Evolutionary conservation across 495 filamentous ascomycete species (phyloP), one percentile per base, ranked within the genome.

Genomic region (Penicillium coprophilum): DNA sequence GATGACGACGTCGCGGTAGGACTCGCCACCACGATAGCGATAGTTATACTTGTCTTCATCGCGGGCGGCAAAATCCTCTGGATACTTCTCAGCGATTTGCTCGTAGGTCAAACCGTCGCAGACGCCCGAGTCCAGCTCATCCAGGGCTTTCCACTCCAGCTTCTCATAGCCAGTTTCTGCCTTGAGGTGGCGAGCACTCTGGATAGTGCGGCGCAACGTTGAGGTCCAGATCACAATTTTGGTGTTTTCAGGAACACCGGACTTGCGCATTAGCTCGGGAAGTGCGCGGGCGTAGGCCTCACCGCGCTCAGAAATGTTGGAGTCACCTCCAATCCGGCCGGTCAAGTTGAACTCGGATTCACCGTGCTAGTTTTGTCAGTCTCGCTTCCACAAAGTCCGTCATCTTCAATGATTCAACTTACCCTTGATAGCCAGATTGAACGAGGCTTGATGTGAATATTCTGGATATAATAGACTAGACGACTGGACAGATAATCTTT

Each of bases 1-100:
- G 59, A 97, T 97, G 23, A 98, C 94, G 1, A 98, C 93, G 68
- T 98, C 94, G 50, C 94, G 90, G 71, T 98, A 98, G 56, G 88
- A 92, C 74, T 98, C 94, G 15, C 94, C 94, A 57, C 92, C 94
- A 1, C 93, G 88, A 72, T 98, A 98, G 50, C 94, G 92, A 73
- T 98, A 98, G 76, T 98, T 98, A 80, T 97, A 90, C 73, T 98
- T 98, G 73, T 98, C 94, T 55, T 96, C 90, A 68, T 98, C 94
- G 44, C 94, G 87, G 17, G 92, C 91, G 27, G 82, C 81, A 71
- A 98, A 98, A 73, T 98, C 94, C 57, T 96, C 91, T 0, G 94
- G 94, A 68, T 96, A 97, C 55, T 78, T 71, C 57, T 92, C 82
- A 59, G 91, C 89, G 68, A 98, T 97, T 67, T 97, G 86, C 58